Percentiles rank a stretch among this genome's conserved stretches.
Evolutionary conservation across 2,329 filamentous ascomycete species (phyloP).

Genomic region (Lasiodiplodia theobromae): DNA sequence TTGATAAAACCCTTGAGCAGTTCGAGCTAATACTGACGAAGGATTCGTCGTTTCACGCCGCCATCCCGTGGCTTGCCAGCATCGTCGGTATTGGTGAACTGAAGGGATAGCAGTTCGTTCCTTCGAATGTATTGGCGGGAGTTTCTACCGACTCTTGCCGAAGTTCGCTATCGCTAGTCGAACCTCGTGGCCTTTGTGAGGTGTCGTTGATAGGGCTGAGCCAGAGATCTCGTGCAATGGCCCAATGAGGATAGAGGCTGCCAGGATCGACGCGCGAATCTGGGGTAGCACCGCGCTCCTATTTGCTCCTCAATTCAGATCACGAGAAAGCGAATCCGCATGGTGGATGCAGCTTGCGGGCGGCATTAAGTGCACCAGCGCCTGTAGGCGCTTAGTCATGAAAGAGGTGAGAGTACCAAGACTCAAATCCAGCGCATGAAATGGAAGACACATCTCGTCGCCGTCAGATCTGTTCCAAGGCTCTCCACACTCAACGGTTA

Average conservation of each 20-base stretch:
- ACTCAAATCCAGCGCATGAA: background rate
- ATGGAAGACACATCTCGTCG: background rate
- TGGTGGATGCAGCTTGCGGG: background rate
- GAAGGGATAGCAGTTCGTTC: background rate
- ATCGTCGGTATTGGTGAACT: background rate
- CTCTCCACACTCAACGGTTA: background rate
- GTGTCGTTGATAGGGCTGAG: conserved; percentile 20
- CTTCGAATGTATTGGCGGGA: background rate
- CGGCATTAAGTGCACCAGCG: background rate
- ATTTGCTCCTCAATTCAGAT: background rate
- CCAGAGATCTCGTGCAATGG: conserved; percentile 9
- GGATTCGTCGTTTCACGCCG: background rate
- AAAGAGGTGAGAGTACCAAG: background rate
- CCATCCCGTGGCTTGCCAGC: background rate
- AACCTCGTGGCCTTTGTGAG: background rate
- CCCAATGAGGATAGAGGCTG: conserved; percentile 15
- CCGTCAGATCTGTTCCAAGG: background rate
- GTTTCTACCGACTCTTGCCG: background rate
- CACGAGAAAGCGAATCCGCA: background rate
- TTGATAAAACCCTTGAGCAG: background rate
- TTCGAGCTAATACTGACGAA: background rate
- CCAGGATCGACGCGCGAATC: conserved; percentile 7
- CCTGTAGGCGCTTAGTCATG: background rate
- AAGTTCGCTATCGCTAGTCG: background rate
- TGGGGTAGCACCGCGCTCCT: conserved; percentile 14